phyloP scores from a whole-genome alignment of 305 asterid genomes.

The Fraxinus baroniana region DNA sequence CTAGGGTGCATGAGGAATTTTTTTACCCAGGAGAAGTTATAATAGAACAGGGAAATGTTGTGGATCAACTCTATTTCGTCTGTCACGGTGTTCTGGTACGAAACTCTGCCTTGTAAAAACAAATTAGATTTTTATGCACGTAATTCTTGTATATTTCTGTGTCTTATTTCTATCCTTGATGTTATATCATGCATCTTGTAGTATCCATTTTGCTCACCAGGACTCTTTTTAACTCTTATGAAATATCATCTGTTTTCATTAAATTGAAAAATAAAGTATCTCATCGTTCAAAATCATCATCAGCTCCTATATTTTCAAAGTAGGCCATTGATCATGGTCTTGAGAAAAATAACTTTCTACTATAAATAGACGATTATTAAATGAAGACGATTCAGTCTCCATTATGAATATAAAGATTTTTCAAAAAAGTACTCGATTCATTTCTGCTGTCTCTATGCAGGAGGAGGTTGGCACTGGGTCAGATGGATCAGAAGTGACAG shows the following conservation, averaged over 20 bases:
- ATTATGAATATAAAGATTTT: neutral
- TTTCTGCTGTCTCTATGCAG: slow-evolving; percentile 35
- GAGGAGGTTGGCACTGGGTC: slow-evolving; percentile 68
- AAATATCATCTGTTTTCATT: neutral
- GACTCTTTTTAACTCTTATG: neutral
- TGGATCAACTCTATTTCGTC: slow-evolving; percentile 83
- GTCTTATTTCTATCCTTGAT: neutral
- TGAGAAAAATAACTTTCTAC: neutral
- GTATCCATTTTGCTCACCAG: neutral
- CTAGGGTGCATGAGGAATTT: slow-evolving; percentile 85
- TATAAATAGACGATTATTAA: neutral
- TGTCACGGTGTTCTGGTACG: slow-evolving; percentile 69
- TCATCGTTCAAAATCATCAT: neutral
- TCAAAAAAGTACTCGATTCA: neutral
- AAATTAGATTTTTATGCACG: neutral
- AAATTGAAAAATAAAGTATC: neutral
- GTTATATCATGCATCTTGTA: neutral
- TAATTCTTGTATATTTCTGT: neutral
- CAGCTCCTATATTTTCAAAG: neutral
- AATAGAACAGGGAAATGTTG: slow-evolving; percentile 77
- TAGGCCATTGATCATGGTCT: neutral
- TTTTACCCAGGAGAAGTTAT: slow-evolving; percentile 90
- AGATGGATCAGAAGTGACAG: slow-evolving; percentile 68
- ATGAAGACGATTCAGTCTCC: neutral
- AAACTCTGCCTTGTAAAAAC: slow-evolving; percentile 2